Conservation (phyloP, 1,284 basidiomycete genomes). For the Anthracocystis setariae region DNA sequence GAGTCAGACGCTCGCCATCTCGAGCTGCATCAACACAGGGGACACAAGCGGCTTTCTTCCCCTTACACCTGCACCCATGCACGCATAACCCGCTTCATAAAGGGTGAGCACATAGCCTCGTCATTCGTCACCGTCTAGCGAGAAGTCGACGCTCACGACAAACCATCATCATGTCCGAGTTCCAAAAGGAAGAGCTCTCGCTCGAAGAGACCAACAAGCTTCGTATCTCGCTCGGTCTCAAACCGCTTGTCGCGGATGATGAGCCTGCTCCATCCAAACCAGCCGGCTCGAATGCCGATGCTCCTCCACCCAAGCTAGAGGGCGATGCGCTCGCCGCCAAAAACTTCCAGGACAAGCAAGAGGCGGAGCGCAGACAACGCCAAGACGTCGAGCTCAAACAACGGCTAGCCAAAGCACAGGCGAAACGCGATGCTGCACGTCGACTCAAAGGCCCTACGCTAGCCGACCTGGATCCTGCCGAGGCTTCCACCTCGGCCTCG, state of each 20-base stretch:
- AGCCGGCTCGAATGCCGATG: constrained; percentile 37
- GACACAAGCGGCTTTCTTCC: no score
- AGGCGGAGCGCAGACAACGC: constrained; percentile 77
- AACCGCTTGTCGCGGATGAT: constrained; percentile 79
- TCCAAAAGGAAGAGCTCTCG: constrained; percentile 78
- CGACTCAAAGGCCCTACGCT: constrained; percentile 89
- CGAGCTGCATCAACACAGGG: no score
- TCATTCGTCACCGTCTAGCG: constrained; percentile 1
- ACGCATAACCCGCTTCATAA: neutral
- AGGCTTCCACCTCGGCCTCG: constrained; percentile 53
- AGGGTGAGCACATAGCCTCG: constrained; percentile 34
- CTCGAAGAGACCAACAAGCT: constrained; percentile 98
- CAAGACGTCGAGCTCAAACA: constrained; percentile 74
- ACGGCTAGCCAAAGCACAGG: constrained; percentile 72
- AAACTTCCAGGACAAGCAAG: constrained; percentile 70
- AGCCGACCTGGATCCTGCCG: constrained; percentile 72
- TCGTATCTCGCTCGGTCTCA: constrained; percentile 90
- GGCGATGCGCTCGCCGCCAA: constrained; percentile 67
- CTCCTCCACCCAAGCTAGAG: constrained; percentile 40
- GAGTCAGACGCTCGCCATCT: no score
- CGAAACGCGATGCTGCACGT: constrained; percentile 86
- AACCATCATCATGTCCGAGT: constrained; percentile 60
- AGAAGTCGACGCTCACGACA: constrained; percentile 34
- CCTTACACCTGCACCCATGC: no score
- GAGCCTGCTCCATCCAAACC: constrained; percentile 48